Evolutionary conservation across 1,284 basidiomycete genomes (phyloP), one percentile per base, ranked within the genome.

Genomic region (Ustilago shanxiensis): DNA sequence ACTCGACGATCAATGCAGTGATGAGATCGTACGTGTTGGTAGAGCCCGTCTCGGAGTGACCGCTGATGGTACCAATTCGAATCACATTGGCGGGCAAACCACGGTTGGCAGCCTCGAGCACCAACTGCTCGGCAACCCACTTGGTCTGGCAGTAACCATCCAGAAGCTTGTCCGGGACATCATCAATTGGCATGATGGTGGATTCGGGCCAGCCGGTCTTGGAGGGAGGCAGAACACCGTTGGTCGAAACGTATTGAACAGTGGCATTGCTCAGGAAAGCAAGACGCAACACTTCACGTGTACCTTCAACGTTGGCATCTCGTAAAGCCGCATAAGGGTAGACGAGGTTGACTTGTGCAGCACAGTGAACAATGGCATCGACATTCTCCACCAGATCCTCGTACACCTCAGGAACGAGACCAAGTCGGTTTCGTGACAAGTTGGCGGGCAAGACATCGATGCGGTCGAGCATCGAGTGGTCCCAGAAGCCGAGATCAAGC

Each of bases 101-200:
- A 16, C 86, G 79, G 35, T 68, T 67, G 20, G 71, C 64, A 18
- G 85, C 80, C 37, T 86, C 81, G 22, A 77, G 57, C 29, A 83
- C 83, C 13, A 86, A 79, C 75, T 81, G 81, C 60, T 86, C 86
- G 28, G 86, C 82, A 10, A 86, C 86, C 86, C 86, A 86, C 67
- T 86, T 86, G 52, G 83, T 86, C 77, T 86, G 86, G 22, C 86
- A 83, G 72, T 86, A 86, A 10, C 86, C 86, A 60, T 86, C 85
- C 45, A 83, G 75, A 45, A 86, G 68, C 60, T 83, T 82, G 20
- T 79, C 82, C 0, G 79, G 79, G 20, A 86, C 83, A 60, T 84
- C 70, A 18, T 86, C 79, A 37, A 84, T 59, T 14, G 73, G 78
- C 55, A 80, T 77, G 64, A 80, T 79, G 35, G 79, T 64, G 35